Evolutionary conservation across 345 rosid genomes (phyloP).

Genomic region (Brassica carinata): DNA sequence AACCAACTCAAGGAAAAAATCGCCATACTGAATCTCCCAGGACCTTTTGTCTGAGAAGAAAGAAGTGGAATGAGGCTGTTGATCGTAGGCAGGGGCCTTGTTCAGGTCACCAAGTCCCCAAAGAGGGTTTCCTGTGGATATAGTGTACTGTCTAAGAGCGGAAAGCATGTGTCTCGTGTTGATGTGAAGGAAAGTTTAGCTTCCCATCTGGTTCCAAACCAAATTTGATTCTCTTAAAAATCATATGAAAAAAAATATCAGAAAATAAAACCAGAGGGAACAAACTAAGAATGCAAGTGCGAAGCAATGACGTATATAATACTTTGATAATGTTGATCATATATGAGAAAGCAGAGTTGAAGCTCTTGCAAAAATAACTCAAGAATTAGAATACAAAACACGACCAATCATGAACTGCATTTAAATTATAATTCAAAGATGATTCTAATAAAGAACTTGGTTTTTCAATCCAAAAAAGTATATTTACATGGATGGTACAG

Average conservation of each 20-base stretch:
- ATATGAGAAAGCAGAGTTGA: background rate
- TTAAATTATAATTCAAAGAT: too few relatives aligned
- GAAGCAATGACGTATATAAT: background rate
- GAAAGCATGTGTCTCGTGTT: conserved; percentile 55
- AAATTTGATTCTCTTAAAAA: conserved; percentile 72
- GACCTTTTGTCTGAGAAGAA: conserved; percentile 75
- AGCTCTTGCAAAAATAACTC: background rate
- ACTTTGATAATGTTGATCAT: background rate
- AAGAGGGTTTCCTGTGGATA: conserved; percentile 48
- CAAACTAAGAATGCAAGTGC: background rate
- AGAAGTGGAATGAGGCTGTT: background rate
- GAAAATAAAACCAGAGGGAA: conserved; percentile 12
- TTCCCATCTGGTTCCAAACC: conserved; percentile 88
- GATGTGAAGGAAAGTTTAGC: conserved; percentile 34
- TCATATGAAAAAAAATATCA: conserved; percentile 7
- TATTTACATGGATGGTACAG: too few relatives aligned
- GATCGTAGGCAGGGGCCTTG: conserved; percentile 65
- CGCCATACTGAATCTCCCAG: conserved; percentile 80
- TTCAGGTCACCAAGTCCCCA: conserved; percentile 78
- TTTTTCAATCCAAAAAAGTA: too few relatives aligned
- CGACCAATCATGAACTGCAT: too few relatives aligned
- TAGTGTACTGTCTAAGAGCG: conserved; percentile 66
- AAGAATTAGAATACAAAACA: background rate
- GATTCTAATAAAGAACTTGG: too few relatives aligned
- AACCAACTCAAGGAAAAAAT: conserved; percentile 89